phyloP scores from a whole-genome alignment of 305 asterid species.

The Galium porrigens region DNA sequence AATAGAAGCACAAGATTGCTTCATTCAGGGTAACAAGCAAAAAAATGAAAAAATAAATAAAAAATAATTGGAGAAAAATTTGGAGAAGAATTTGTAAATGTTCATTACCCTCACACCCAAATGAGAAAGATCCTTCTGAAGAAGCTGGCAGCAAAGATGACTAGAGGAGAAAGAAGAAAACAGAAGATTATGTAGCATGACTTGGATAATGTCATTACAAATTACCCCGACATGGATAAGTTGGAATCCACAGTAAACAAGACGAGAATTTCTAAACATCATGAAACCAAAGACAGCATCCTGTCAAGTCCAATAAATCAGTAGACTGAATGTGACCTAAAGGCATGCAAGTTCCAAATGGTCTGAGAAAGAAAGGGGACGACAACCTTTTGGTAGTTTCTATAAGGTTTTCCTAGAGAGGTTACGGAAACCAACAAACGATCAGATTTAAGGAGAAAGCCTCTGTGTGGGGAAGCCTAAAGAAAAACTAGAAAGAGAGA shows the following conservation, averaged over 20 bases:
- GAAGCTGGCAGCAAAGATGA: constrained; percentile 5
- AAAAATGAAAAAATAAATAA: not conserved
- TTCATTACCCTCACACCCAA: not conserved
- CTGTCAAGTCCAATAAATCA: constrained; percentile 17
- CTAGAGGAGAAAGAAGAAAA: constrained; percentile 1
- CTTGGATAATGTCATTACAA: constrained; percentile 1
- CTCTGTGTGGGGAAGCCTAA: constrained; percentile 18
- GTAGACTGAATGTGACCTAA: constrained; percentile 15
- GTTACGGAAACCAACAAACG: constrained; percentile 12
- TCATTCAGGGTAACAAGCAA: not conserved
- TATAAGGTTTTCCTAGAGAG: constrained; percentile 16
- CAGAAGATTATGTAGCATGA: constrained; percentile 5
- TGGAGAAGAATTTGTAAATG: constrained; percentile 4
- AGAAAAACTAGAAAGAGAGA: constrained; percentile 15
- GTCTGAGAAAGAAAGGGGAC: constrained; percentile 14
- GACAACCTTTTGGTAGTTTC: constrained; percentile 12
- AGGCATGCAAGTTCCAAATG: constrained; percentile 14
- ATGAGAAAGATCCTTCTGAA: constrained; percentile 9
- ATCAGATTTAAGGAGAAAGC: constrained; percentile 9
- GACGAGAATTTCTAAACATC: constrained; percentile 16
- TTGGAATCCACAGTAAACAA: constrained; percentile 16
- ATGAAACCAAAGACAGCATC: constrained; percentile 19
- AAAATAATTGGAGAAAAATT: not conserved
- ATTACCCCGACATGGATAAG: constrained; percentile 10
- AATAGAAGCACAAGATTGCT: not conserved